A percentile compares a stretch with the other conserved stretches of the same genome.
phyloP scores from a whole-genome alignment of 352 stramenopile genomes.

The Phytopythium delawarense region DNA sequence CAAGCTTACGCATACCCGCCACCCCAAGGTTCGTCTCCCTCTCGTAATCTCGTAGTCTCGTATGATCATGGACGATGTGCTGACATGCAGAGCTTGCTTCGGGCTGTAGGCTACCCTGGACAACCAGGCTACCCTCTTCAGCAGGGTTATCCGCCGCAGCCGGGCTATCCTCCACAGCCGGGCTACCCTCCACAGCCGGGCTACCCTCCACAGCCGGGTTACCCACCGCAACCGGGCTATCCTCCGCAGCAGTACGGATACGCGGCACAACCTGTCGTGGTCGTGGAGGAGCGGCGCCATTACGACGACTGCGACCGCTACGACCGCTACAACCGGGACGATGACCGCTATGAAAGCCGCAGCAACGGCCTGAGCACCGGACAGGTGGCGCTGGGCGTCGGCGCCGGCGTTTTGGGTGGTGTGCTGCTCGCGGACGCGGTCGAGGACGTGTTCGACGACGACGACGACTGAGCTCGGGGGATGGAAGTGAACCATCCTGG shows the following conservation, averaged over 20 bases:
- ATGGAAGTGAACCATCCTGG: background rate
- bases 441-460: slow-evolving; percentile 48
- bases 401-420: slow-evolving; percentile 63
- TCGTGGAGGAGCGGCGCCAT: slow-evolving; percentile 2
- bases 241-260: slow-evolving; percentile 14
- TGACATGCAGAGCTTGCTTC: background rate
- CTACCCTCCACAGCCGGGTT: background rate
- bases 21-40: background rate
- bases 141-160: slow-evolving; percentile 19
- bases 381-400: slow-evolving; percentile 64
- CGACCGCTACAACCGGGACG: slow-evolving; percentile 9
- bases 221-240: background rate
- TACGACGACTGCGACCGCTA: slow-evolving; percentile 22
- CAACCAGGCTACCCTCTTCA: slow-evolving; percentile 8
- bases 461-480: slow-evolving; percentile 1
- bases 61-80: background rate
- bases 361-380: slow-evolving; percentile 27
- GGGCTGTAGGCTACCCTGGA: background rate
- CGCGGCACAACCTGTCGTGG: slow-evolving; percentile 2
- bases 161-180: slow-evolving; percentile 13
- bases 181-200: background rate
- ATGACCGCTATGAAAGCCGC: background rate
- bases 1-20: background rate
- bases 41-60: background rate
- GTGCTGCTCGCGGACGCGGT: slow-evolving; percentile 70